Base-by-base conservation (phyloP, 2,329 filamentous ascomycete species). In the Elsinoe fawcettii region DNA sequence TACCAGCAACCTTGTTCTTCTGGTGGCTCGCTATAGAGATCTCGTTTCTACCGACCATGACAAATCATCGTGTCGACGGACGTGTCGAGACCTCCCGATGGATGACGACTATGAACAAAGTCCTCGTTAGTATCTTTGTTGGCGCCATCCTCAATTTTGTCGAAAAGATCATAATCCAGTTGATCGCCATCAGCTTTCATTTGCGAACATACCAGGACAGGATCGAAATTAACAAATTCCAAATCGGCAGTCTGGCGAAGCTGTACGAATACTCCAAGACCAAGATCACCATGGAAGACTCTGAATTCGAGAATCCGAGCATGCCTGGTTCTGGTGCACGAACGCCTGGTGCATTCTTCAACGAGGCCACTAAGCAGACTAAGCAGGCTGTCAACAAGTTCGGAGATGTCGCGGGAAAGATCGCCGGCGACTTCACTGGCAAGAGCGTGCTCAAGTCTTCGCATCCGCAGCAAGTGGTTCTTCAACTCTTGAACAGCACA, bases 131-230 rank as follows among this genome's bases (percentile, higher is more conserved):
- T 2, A 68, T 95, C n/a, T 91, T 97, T 64, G 86, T 95, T 12
- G 81, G 88, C 60, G 81, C 84, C 0, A 77, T 84, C 2, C 76
- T 96, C 60, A 96, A 97, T 71, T 86, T 93, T 60, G 77, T 86
- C 55, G 91, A 96, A 71, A 97, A 96, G 76, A 87, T 96, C 60
- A 81, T 95, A 63, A 95, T 96, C 57, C 91, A 96, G 67, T 85
- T 95, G 73, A 95, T 97, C 63, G 91, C 92, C 30, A 91, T 91
- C 58, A 90, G 87, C 60, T 97, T 97, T 72, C 92, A 97, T 69
- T 77, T 88, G 58, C 82, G 92, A 44, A 96, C 92, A 0, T 97
- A 97, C 66, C 85, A 88, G 22, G 89, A 92, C 64, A 80, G 92
- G 14, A 96, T 96, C 65, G 89, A 93, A 60, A 80, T 92, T 70